Conservation (phyloP, 2,329 filamentous ascomycete species). For the Phaeosphaeriaceae sp. region DNA sequence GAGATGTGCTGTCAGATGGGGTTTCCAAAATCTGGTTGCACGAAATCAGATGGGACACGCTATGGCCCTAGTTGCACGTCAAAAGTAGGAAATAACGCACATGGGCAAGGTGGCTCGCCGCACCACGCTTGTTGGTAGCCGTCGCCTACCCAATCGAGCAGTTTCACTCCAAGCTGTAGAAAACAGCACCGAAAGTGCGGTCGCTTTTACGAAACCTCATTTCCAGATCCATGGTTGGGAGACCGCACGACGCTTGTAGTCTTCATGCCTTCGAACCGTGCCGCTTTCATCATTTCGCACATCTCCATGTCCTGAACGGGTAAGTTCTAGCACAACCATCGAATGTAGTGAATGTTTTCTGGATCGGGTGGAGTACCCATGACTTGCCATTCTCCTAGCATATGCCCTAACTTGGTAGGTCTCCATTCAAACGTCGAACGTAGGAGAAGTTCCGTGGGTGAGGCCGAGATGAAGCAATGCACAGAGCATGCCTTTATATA, state of each 20-base stretch:
- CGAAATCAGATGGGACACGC: too few relatives aligned
- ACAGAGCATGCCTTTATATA: not conserved
- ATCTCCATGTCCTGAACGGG: not conserved
- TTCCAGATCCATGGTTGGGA: not conserved
- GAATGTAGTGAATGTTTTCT: slow-evolving; percentile 1
- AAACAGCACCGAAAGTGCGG: too few relatives aligned
- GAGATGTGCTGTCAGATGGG: too few relatives aligned
- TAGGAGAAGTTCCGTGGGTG: slow-evolving; percentile 7
- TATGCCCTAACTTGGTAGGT: slow-evolving; percentile 11
- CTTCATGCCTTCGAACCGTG: not conserved
- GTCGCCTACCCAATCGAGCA: too few relatives aligned
- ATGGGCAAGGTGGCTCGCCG: too few relatives aligned
- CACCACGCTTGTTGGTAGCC: too few relatives aligned
- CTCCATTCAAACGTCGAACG: slow-evolving; percentile 11
- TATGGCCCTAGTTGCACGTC: too few relatives aligned
- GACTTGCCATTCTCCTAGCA: not conserved
- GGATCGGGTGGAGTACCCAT: not conserved
- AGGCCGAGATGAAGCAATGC: not conserved
- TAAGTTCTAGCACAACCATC: not conserved
- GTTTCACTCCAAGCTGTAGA: too few relatives aligned
- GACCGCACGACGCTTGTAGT: not conserved
- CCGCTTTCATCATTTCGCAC: not conserved
- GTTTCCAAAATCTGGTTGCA: too few relatives aligned
- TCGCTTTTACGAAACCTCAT: not conserved
- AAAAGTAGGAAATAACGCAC: too few relatives aligned